Conservation (phyloP, 345 rosid genomes). For the Capsella bursapastoris region DNA sequence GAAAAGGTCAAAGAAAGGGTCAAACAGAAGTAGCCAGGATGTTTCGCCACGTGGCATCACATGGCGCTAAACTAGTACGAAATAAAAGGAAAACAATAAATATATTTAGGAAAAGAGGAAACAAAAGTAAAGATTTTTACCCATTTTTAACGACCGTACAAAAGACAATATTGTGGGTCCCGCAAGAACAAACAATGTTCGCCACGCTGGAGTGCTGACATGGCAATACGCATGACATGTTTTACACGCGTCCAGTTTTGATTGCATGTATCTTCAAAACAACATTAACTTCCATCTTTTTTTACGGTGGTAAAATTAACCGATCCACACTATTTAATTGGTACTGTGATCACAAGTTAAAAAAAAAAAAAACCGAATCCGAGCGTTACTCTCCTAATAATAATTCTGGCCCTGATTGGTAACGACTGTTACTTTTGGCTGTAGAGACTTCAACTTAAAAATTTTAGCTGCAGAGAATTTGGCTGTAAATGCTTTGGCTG, state of each 20-base stretch:
- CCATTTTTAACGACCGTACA: slow-evolving; percentile 41
- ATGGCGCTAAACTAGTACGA: slow-evolving; percentile 42
- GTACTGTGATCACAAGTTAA: slow-evolving; percentile 26
- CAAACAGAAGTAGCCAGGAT: slow-evolving; percentile 30
- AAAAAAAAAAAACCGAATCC: slow-evolving; percentile 19
- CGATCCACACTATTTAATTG: slow-evolving; percentile 9
- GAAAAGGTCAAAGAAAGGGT: slow-evolving; percentile 26
- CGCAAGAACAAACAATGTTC: not conserved
- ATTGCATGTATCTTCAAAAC: not conserved
- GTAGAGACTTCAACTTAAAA: too few relatives aligned
- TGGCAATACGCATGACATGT: slow-evolving; percentile 10
- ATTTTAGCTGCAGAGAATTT: too few relatives aligned
- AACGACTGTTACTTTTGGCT: too few relatives aligned
- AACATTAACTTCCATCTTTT: not conserved
- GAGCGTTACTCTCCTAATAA: slow-evolving; percentile 30
- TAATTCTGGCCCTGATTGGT: not conserved
- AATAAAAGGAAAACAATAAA: not conserved
- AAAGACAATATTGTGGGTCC: slow-evolving; percentile 36
- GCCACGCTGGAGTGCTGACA: slow-evolving; percentile 33
- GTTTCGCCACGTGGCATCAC: slow-evolving; percentile 37
- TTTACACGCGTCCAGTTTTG: slow-evolving; percentile 19
- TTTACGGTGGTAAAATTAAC: not conserved
- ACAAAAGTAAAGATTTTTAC: slow-evolving; percentile 28
- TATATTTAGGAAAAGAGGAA: not conserved
- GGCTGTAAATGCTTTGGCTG: too few relatives aligned